Evolutionary conservation across 306 rosid genomes (phyloP), one percentile per base, ranked within the genome.

Genomic region (Mimosa pudica): DNA sequence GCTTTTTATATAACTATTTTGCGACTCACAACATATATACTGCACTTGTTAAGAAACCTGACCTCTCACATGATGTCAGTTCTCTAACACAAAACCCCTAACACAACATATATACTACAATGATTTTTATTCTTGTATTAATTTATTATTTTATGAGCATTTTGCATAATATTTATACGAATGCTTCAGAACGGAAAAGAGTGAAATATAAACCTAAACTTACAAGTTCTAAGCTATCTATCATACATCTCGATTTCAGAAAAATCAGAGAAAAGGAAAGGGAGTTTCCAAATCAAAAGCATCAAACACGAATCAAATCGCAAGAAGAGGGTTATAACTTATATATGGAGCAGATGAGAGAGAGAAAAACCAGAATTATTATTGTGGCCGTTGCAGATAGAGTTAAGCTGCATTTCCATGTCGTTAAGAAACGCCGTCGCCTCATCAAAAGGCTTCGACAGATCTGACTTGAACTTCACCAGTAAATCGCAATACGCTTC

Each of bases 321-420:
- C 35, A 10, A 65, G 30, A 48, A 30, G 46, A 46, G 12, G 45
- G 80, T 79, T 71, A n/a, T n/a, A n/a, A n/a, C n/a, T n/a, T n/a
- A 24, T 24, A 0, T 70, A 83, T 3, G 72, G 84, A 70, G 77
- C 79, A 71, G 82, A 24, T 24, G 30, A 24, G 30, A 24, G 30
- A 60, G 79, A 82, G 74, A 78, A 74, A 47, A 70, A 89, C 89
- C 93, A 73, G 84, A 51, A 86, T 77, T 75, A 86, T 77, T 75
- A 77, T 71, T 52, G 87, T 72, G 57, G 57, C 35, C 79, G 10
- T 52, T 72, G 77, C 86, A 55, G 73, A 93, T 84, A 66, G 86
- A 57, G 88, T 82, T 89, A 68, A 93, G 91, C 87, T 93, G 87
- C 11, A 78, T 79, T 85, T 91, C 89, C 87, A 93, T 91, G 72